Evolutionary conservation across 441 rosid species (phyloP).

Genomic region (Populus hybrid): DNA sequence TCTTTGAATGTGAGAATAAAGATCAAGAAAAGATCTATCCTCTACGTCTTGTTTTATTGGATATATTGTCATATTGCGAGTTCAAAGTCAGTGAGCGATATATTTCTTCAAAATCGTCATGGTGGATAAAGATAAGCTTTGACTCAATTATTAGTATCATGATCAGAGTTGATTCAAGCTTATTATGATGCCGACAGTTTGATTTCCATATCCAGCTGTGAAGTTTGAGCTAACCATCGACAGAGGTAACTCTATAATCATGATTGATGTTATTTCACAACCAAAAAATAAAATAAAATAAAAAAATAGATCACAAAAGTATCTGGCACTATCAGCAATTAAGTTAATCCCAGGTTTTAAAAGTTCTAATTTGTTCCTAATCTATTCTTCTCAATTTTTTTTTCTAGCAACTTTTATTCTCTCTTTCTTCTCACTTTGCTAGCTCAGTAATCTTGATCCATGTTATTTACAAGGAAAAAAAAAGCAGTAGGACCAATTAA

Average conservation of each 20-base stretch:
- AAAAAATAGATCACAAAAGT: no score
- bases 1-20: background rate
- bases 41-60: background rate
- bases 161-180: background rate
- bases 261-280: no score
- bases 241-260: no score
- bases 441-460: background rate
- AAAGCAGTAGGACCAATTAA: background rate
- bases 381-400: no score
- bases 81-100: background rate
- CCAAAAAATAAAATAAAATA: no score
- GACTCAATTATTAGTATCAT: background rate
- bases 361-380: no score
- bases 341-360: no score
- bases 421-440: no score
- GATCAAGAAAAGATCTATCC: background rate
- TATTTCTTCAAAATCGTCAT: background rate
- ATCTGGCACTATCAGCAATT: no score
- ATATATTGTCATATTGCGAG: background rate
- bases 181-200: background rate
- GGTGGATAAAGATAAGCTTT: constrained; percentile 1
- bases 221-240: background rate
- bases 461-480: no score
- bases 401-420: no score
- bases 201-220: background rate